A percentile compares a stretch with the other conserved stretches of the same genome.
Evolutionary conservation across 2,329 filamentous ascomycete genomes (phyloP).

Genomic region (Neopestalotiopsis clavispora): DNA sequence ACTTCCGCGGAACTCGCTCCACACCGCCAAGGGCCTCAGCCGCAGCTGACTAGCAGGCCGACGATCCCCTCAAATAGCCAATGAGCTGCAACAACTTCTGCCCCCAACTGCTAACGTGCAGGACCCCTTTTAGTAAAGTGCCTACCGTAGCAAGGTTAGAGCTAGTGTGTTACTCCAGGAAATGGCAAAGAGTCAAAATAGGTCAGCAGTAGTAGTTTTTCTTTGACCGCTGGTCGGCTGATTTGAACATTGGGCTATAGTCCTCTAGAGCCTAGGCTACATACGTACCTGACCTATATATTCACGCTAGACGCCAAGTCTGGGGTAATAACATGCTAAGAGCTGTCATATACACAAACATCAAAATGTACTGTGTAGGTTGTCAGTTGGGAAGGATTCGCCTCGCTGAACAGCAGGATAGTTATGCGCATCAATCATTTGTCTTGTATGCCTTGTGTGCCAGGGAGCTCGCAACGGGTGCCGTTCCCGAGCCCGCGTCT

Average conservation of each 20-base stretch:
- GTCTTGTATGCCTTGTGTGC: too few relatives aligned
- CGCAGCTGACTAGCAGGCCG: neutral
- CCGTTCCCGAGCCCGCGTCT: neutral
- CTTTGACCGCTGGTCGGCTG: neutral
- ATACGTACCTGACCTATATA: neutral
- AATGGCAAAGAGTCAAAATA: neutral
- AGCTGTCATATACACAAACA: neutral
- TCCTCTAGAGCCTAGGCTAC: neutral
- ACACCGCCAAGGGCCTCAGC: neutral
- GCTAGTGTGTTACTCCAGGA: neutral
- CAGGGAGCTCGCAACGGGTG: neutral
- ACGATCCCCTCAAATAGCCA: neutral
- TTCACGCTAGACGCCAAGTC: neutral
- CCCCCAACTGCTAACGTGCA: neutral
- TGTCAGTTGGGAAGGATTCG: too few relatives aligned
- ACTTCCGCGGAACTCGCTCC: neutral
- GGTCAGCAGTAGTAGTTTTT: neutral
- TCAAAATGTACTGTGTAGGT: too few relatives aligned
- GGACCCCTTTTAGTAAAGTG: neutral
- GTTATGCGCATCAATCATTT: too few relatives aligned
- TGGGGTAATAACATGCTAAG: neutral
- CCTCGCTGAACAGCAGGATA: too few relatives aligned
- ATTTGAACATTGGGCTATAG: neutral
- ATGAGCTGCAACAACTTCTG: neutral
- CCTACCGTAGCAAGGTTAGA: neutral